Percentiles rank a stretch among this genome's conserved stretches.
phyloP scores from a whole-genome alignment of 176 grass and related monocot species.

The Oryza coarctata region DNA sequence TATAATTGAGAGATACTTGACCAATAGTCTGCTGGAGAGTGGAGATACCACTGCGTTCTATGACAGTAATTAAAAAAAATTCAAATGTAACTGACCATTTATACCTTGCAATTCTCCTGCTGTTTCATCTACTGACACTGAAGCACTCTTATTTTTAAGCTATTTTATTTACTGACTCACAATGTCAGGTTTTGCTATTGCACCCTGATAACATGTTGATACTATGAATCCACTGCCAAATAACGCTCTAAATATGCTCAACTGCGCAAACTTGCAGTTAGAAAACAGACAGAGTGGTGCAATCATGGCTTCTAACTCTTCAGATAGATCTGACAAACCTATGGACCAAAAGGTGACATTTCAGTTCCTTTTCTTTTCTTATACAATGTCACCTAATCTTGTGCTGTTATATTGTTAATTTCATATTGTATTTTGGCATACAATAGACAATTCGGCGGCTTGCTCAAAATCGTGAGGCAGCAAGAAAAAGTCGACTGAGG shows the following conservation, averaged over 20 bases:
- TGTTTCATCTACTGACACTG: slow-evolving; percentile 8
- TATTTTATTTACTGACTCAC: neutral
- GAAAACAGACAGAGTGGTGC: slow-evolving; percentile 42
- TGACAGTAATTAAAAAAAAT: neutral
- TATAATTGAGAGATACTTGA: neutral
- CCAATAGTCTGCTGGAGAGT: neutral
- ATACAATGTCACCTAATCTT: neutral
- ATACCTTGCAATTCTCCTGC: neutral
- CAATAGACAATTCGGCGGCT: slow-evolving; percentile 54
- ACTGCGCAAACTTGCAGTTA: slow-evolving; percentile 37
- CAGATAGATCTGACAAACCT: slow-evolving; percentile 64
- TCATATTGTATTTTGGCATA: neutral
- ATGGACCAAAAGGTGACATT: slow-evolving; percentile 66
- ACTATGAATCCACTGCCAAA: neutral
- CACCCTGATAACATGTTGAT: neutral
- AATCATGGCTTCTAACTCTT: slow-evolving; percentile 58
- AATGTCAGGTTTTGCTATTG: neutral
- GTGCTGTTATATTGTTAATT: slow-evolving; percentile 5
- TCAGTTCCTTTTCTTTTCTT: neutral
- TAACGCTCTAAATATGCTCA: neutral
- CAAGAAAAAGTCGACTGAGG: slow-evolving; percentile 70
- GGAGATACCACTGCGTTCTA: neutral
- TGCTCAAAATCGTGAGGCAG: slow-evolving; percentile 76
- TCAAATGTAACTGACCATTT: neutral
- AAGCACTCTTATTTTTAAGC: neutral